Percentiles rank a stretch among this genome's conserved stretches.
These are phyloP conservation scores for Salisapilia sapeloensis DNA, from an alignment of 352 stramenopile genomes.

Conservation along the genomic window DNA sequence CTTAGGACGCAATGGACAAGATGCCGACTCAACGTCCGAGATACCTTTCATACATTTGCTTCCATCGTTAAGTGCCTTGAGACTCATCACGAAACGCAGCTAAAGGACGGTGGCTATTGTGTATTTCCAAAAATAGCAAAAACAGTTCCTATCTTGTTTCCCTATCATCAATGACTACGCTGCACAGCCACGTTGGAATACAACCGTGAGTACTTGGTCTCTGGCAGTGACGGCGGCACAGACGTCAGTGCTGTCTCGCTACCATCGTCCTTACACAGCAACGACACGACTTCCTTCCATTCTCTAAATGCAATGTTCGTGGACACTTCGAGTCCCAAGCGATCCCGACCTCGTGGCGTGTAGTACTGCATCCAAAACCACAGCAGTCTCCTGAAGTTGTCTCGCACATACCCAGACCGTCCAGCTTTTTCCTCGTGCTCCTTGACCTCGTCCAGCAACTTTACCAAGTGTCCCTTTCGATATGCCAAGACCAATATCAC, in stretches of 20 bases:
- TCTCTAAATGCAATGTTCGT: slow-evolving; percentile 90
- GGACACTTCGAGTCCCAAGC: slow-evolving; percentile 88
- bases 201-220: slow-evolving; percentile 47
- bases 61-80: slow-evolving; percentile 6
- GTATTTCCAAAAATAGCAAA: too few species aligned
- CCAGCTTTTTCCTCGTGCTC: slow-evolving; percentile 43
- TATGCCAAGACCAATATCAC: slow-evolving; percentile 91
- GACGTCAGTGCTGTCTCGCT: slow-evolving; percentile 67
- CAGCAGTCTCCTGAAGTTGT: slow-evolving; percentile 86
- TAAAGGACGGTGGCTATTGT: too few species aligned
- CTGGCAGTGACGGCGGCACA: slow-evolving; percentile 23
- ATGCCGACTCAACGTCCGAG: background rate
- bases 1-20: background rate
- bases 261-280: slow-evolving; percentile 87
- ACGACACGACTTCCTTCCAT: slow-evolving; percentile 81
- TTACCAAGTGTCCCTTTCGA: slow-evolving; percentile 62
- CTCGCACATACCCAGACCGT: slow-evolving; percentile 51
- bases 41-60: slow-evolving; percentile 10
- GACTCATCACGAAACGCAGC: too few species aligned
- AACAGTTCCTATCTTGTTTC: too few species aligned
- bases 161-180: too few species aligned
- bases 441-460: slow-evolving; percentile 45
- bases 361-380: slow-evolving; percentile 97
- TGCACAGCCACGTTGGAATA: too few species aligned
- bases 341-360: slow-evolving; percentile 82